phyloP scores from a whole-genome alignment of 140 eudicot genomes.

The Stevia rebaudiana region DNA sequence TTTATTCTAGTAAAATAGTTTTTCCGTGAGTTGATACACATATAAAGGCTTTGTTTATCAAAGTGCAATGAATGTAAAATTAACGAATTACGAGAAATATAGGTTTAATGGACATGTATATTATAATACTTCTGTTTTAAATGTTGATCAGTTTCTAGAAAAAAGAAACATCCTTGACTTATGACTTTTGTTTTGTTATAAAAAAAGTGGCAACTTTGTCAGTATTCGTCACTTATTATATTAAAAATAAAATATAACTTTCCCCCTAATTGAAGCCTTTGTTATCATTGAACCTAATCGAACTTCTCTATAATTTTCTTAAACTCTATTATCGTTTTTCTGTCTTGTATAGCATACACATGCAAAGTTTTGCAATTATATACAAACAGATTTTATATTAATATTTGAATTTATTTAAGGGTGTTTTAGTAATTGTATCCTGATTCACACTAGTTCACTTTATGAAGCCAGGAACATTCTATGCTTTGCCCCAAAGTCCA shows the following conservation, averaged over 20 bases:
- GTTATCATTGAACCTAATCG: not conserved
- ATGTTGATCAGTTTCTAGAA: not conserved
- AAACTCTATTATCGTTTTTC: not conserved
- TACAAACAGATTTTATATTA: not conserved
- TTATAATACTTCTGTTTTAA: not conserved
- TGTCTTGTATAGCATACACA: not conserved
- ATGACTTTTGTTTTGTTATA: not conserved
- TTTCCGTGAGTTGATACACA: not conserved
- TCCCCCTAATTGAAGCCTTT: not conserved
- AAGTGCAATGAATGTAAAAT: not conserved
- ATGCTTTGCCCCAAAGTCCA: constrained; percentile 99
- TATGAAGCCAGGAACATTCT: constrained; percentile 92
- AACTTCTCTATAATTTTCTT: not conserved
- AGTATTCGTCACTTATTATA: no score
- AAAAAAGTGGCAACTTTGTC: not conserved
- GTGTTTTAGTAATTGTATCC: constrained; percentile 21
- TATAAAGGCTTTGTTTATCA: not conserved
- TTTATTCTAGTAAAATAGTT: not conserved
- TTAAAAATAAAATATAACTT: not conserved
- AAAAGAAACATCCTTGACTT: not conserved
- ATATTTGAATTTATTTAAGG: not conserved
- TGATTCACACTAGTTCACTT: constrained; percentile 33
- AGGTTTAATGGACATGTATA: not conserved
- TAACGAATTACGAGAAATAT: not conserved
- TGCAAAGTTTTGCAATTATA: not conserved